phyloP scores from a whole-genome alignment of 192 early-diverging fungal genomes.

The Glomus cerebriforme region DNA sequence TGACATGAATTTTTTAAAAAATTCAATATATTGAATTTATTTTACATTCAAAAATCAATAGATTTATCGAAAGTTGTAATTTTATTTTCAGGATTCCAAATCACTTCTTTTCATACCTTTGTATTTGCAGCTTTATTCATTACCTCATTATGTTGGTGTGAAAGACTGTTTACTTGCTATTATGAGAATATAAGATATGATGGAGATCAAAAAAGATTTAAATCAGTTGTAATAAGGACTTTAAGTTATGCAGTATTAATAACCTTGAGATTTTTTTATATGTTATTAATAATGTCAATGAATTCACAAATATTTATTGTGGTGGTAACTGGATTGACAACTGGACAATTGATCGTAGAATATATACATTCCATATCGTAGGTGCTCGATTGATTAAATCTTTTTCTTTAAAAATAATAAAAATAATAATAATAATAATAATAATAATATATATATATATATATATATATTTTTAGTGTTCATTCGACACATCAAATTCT shows the following conservation, averaged over 20 bases:
- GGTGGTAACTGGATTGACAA: slow-evolving; percentile 19
- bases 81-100: neutral
- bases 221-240: neutral
- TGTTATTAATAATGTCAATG: slow-evolving; percentile 17
- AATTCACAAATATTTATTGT: slow-evolving; percentile 15
- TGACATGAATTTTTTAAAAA: neutral
- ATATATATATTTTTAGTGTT: neutral
- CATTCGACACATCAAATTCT: neutral
- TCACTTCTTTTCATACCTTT: neutral
- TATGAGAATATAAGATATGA: neutral
- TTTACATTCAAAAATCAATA: neutral
- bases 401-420: neutral
- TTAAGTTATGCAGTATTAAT: neutral
- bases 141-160: slow-evolving; percentile 10
- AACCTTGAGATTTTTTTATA: slow-evolving; percentile 19
- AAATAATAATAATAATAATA: too few relatives aligned
- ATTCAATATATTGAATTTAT: neutral
- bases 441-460: too few relatives aligned
- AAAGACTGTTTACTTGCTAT: slow-evolving; percentile 2
- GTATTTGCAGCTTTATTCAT: slow-evolving; percentile 2
- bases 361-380: neutral
- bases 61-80: neutral
- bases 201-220: neutral
- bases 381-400: neutral
- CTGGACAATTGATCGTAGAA: slow-evolving; percentile 22